Percentiles rank a stretch among this genome's conserved stretches.
phyloP scores from a whole-genome alignment of 768 basidiomycete species.

The Obba rivulosa region DNA sequence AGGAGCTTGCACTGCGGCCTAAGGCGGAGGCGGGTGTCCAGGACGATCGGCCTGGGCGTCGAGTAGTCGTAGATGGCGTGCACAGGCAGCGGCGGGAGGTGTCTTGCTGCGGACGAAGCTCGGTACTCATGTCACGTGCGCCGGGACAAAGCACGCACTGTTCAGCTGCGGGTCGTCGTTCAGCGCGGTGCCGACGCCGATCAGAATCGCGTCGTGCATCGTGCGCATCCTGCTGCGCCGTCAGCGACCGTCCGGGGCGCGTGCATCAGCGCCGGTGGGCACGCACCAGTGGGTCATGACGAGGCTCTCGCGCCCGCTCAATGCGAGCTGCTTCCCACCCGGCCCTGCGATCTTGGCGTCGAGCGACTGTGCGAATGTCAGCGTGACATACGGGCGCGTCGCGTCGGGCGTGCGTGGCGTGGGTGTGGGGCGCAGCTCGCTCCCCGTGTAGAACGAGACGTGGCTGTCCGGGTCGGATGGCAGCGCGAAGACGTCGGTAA shows the following conservation, averaged over 20 bases:
- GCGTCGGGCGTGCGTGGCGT: constrained; percentile 8
- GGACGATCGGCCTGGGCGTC: constrained; percentile 78
- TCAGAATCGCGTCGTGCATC: constrained; percentile 88
- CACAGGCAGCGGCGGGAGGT: constrained; percentile 40
- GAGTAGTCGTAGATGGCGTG: constrained; percentile 20
- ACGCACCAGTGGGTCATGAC: constrained; percentile 89
- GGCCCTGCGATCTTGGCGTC: constrained; percentile 86
- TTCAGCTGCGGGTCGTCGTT: constrained; percentile 96
- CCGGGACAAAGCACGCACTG: constrained; percentile 39
- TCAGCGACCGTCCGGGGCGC: not conserved
- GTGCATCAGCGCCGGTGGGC: not conserved
- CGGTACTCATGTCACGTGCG: not conserved
- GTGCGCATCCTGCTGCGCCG: constrained; percentile 67
- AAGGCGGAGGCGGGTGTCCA: constrained; percentile 73
- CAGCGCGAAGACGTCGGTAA: constrained; percentile 10
- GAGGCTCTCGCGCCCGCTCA: constrained; percentile 87
- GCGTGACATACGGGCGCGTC: constrained; percentile 57
- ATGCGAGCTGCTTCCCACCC: constrained; percentile 64
- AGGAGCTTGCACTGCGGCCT: constrained; percentile 65
- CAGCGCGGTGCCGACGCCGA: constrained; percentile 85
- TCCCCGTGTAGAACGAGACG: constrained; percentile 11
- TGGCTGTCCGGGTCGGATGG: not conserved
- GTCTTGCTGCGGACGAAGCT: constrained; percentile 38
- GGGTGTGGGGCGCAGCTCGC: constrained; percentile 1
- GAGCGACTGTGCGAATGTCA: constrained; percentile 82